A percentile compares a stretch with the other conserved stretches of the same genome.
These are phyloP conservation scores for Leptographium radiaticola DNA, from an alignment of 2,329 filamentous ascomycete species.

Conservation along the genomic window DNA sequence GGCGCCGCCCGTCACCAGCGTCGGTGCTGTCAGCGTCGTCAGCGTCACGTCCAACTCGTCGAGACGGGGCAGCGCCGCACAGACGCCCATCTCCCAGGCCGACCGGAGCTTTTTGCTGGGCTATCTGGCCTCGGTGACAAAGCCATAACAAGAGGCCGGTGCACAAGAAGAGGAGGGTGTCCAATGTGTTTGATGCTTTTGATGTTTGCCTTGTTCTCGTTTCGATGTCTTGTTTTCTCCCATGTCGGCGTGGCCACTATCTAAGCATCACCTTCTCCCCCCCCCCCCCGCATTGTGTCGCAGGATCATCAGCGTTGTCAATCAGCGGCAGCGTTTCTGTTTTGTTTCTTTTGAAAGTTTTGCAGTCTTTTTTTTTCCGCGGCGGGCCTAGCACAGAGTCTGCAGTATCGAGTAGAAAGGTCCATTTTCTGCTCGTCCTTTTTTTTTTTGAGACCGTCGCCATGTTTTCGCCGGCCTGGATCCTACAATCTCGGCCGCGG, in stretches of 20 bases:
- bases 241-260: too few relatives aligned
- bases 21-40: not conserved
- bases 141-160: slow-evolving; percentile 4
- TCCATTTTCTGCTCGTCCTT: not conserved
- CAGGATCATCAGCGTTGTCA: not conserved
- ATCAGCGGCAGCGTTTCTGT: not conserved
- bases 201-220: not conserved
- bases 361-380: not conserved
- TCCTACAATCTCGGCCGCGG: too few relatives aligned
- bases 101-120: slow-evolving; percentile 66
- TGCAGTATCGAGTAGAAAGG: too few relatives aligned
- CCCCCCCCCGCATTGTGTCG: too few relatives aligned
- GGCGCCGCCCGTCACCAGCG: not conserved
- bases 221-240: not conserved
- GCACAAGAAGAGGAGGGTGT: not conserved
- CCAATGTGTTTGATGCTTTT: too few relatives aligned
- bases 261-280: too few relatives aligned
- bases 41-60: slow-evolving; percentile 17
- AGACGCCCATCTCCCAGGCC: slow-evolving; percentile 49
- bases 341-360: not conserved
- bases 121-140: slow-evolving; percentile 50
- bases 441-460: too few relatives aligned
- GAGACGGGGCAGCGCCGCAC: slow-evolving; percentile 25
- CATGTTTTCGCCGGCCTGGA: too few relatives aligned
- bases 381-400: too few relatives aligned